Base-by-base conservation (phyloP, 1,139 yeast genomes). In the Schwanniomyces etchellsii region DNA sequence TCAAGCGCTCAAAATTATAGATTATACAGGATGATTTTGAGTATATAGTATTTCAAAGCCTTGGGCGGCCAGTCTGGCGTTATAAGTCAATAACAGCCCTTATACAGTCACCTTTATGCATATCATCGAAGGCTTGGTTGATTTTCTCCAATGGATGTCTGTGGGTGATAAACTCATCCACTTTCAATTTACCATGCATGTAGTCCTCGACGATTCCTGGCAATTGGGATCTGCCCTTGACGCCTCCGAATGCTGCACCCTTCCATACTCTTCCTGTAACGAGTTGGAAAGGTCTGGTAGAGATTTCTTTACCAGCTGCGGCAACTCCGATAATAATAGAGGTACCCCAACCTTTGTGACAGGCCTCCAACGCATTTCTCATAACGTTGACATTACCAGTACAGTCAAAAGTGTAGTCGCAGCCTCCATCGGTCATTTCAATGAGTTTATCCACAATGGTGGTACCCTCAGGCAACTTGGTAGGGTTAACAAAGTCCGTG, bases 291-390 rank as follows among this genome's bases (percentile, higher is more conserved):
- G 98, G 98, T 64, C 97, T 80, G 33, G 97, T 91, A 33, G 95
- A 65, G 44, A 93, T 89, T 64, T 91, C 97, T 62, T 88, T 74
- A 47, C 98, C 98, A 29, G 97, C 95, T 45, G 96, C 95, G 28
- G 98, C 98, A 46, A 93, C 98, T 55, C 98, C 98, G 55, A 91
- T 91, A 50, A 91, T 70, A 48, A 91, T 72, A 16, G 96, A 86
- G 50, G 81, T 77, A 60, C 98, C 98, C 97, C 98, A 93, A 43
- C 98, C 98, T 67, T 89, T 89, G 70, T 91, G 97, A 59, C 96
- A 86, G 22, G 96, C 86, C 68, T 91, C 97, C 45, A 91, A 73
- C 14, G 98, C 98, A 51, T 77, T 69, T 66, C 97, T 80, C 98
- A 91, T 91, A 32, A 91, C 98, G 28, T 75, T 61, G 38, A 81